phyloP scores from a whole-genome alignment of 495 filamentous ascomycete species.

The Aspergillus mulundensis region DNA sequence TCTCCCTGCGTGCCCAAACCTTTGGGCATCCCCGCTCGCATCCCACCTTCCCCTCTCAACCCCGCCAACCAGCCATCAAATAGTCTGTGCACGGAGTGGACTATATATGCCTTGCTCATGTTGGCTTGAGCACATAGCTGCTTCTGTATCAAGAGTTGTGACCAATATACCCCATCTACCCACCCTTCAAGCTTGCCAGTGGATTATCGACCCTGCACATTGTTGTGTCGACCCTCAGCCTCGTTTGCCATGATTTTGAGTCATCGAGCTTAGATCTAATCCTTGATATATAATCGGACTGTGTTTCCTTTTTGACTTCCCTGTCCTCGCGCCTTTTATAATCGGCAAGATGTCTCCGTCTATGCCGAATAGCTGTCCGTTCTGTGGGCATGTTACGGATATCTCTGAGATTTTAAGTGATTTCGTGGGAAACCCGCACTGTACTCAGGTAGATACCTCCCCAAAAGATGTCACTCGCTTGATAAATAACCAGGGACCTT shows the following conservation, averaged over 20 bases:
- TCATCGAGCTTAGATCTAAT: not conserved
- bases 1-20: slow-evolving; percentile 5
- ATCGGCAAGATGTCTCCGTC: slow-evolving; percentile 30
- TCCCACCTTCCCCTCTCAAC: not conserved
- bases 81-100: no score
- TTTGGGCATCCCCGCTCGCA: not conserved
- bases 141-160: not conserved
- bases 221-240: not conserved
- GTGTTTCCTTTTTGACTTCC: not conserved
- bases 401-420: slow-evolving; percentile 29
- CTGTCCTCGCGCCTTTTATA: no score
- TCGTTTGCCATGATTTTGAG: not conserved
- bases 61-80: no score
- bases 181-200: not conserved
- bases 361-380: slow-evolving; percentile 34
- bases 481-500: slow-evolving; percentile 14
- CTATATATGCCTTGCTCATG: not conserved
- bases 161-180: not conserved
- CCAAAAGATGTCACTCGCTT: not conserved
- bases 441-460: slow-evolving; percentile 31
- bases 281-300: not conserved
- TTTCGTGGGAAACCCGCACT: slow-evolving; percentile 32
- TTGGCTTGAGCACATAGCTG: no score
- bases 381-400: slow-evolving; percentile 35
- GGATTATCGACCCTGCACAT: not conserved